A percentile compares a stretch with the other conserved stretches of the same genome.
Conservation (phyloP, 1,139 yeast genomes). For the Yamadazyma mexicana region DNA sequence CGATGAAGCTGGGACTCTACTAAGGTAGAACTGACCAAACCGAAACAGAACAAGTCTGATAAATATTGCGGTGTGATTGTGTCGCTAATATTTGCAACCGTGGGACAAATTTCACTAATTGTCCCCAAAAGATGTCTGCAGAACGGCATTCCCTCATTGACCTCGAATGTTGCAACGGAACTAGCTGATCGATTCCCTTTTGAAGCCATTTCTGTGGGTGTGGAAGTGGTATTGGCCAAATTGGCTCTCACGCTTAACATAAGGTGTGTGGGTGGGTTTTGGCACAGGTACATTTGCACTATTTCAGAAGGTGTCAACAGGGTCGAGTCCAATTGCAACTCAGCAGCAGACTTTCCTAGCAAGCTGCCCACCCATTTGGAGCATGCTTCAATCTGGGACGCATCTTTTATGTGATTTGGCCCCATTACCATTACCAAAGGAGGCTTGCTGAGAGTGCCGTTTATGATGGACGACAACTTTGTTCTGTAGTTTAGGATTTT, state of each 20-base stretch:
- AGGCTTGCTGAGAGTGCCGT: neutral
- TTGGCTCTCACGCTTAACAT: constrained; percentile 32
- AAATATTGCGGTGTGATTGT: constrained; percentile 49
- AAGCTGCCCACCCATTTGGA: constrained; percentile 40
- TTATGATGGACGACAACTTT: constrained; percentile 11
- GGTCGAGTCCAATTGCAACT: constrained; percentile 1
- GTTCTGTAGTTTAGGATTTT: constrained; percentile 28
- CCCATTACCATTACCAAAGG: constrained; percentile 42
- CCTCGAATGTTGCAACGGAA: constrained; percentile 30
- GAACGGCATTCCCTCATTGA: constrained; percentile 39
- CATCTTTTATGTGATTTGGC: constrained; percentile 30
- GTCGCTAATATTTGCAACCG: constrained; percentile 43
- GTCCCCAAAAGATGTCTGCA: constrained; percentile 39
- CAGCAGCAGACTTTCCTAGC: constrained; percentile 16
- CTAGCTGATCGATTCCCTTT: constrained; percentile 10
- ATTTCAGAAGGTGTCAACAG: constrained; percentile 15
- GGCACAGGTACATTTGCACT: constrained; percentile 12
- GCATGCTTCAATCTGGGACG: constrained; percentile 37
- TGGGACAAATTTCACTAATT: constrained; percentile 32
- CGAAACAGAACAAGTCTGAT: constrained; percentile 42
- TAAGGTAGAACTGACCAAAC: constrained; percentile 35
- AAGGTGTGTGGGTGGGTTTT: constrained; percentile 11
- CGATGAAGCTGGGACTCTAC: constrained; percentile 48
- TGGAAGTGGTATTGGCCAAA: constrained; percentile 22
- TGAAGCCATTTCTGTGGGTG: constrained; percentile 13